Evolutionary conservation across 2,329 filamentous ascomycete genomes (phyloP).

Genomic region (Xylaria sp.): DNA sequence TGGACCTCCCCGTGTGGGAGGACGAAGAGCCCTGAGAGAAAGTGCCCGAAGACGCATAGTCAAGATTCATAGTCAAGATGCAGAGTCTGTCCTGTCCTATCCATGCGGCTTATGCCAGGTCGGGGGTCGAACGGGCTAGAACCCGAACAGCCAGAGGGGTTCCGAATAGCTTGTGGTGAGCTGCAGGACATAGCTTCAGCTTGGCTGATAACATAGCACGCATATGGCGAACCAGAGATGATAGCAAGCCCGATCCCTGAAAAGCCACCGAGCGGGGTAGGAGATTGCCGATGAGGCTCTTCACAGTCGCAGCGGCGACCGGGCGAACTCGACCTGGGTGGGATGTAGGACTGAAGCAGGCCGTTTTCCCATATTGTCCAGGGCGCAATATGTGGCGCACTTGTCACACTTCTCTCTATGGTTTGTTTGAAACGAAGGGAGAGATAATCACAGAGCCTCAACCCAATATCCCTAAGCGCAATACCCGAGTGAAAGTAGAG

Average conservation of each 20-base stretch:
- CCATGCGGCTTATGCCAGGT: constrained; percentile 12
- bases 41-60: neutral
- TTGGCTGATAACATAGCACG: neutral
- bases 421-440: neutral
- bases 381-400: neutral
- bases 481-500: constrained; percentile 3
- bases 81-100: neutral
- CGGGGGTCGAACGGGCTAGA: constrained; percentile 1
- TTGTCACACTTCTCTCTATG: neutral
- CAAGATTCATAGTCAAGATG: neutral
- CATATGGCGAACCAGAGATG: constrained; percentile 22
- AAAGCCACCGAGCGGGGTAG: constrained; percentile 35
- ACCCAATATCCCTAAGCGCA: neutral
- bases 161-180: neutral
- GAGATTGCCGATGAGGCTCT: constrained; percentile 26
- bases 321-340: constrained; percentile 7
- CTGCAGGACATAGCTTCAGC: constrained; percentile 23
- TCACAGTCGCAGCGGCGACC: constrained; percentile 3
- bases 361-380: neutral
- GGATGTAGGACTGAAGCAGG: neutral
- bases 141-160: neutral
- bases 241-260: neutral
- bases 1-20: constrained; percentile 73
- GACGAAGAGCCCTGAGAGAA: constrained; percentile 29
- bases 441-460: neutral